Base-by-base conservation (phyloP, 495 filamentous ascomycete genomes). In the Paragyromitra xinjiangensis region DNA sequence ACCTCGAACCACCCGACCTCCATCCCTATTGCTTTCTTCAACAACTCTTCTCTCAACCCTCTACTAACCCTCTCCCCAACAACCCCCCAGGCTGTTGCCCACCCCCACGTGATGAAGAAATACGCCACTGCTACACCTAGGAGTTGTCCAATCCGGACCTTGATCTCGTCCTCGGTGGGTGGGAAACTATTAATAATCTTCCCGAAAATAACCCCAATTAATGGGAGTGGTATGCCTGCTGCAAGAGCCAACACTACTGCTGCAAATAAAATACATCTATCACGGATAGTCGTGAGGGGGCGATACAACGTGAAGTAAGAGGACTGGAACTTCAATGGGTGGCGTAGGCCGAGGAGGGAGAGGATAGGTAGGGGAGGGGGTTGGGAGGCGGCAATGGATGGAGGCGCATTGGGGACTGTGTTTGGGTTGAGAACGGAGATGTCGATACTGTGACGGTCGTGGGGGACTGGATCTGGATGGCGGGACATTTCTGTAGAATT, bases 191-290 rank as follows among this genome's bases (percentile, higher is more conserved):
- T 82, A 51, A 86, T 85, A 51, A 86, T 79, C 48, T 83, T 78
- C 6, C 85, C 85, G 58, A 86, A 86, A 24, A 86, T 83, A 37
- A 86, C 73, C n/a, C 84, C 84, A 71, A 86, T 86, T 11, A 86
- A 39, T 19, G 85, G 85, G 9, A 86, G 61, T 5, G 85, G 84
- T 12, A 82, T 58, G 8, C 85, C 85, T 0, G 85, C 85, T 19
- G 84, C 84, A 22, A 84, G 71, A 12, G 85, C 69, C 22, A 83
- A 71, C 14, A 86, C 24, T 16, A 84, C 61, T 11, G 77, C 85
- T 7, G 53, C 39, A 12, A 72, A 40, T 7, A 84, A 78, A 22
- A 84, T 78, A 11, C 55, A 70, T 53, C 48, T 68, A 19, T 81
- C 79, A 7, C 34, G 51, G 11, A 48, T 26, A 2, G 59, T 71